Conservation (phyloP, 345 rosid species). For the Aegle marmelos region DNA sequence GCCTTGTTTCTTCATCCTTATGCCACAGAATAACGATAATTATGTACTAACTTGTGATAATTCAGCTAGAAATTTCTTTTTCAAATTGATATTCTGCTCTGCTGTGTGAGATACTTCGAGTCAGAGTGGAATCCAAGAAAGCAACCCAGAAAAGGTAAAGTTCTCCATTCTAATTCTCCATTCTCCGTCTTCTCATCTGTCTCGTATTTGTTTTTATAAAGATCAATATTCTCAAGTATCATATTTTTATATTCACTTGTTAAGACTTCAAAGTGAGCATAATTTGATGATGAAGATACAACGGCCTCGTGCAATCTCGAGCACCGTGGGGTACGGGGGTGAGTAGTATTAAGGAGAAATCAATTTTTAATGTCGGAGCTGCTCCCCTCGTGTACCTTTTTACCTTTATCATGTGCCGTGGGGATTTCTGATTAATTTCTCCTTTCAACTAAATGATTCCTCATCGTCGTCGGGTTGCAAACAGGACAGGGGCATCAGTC, state of each 20-base stretch:
- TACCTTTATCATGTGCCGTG: background rate
- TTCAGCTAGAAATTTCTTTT: background rate
- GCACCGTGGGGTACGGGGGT: constrained; percentile 4
- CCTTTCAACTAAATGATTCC: background rate
- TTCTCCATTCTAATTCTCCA: background rate
- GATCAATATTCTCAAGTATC: background rate
- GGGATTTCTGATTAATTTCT: background rate
- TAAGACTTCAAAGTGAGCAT: background rate
- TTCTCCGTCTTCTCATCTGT: background rate
- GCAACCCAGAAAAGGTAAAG: constrained; percentile 1
- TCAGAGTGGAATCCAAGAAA: constrained; percentile 6
- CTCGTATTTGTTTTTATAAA: background rate
- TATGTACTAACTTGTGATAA: background rate
- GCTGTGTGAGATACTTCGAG: background rate
- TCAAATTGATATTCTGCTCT: background rate
- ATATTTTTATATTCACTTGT: background rate
- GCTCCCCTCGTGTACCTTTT: background rate
- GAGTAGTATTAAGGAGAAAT: background rate
- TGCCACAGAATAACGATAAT: background rate
- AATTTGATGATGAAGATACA: constrained; percentile 15
- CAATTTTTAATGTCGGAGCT: constrained; percentile 2
- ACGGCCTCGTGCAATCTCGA: constrained; percentile 35
- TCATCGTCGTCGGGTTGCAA: background rate
- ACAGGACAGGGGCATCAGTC: background rate
- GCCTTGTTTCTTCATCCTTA: background rate